phyloP scores from a whole-genome alignment of 306 rosid species.

The Vigna unguiculata region DNA sequence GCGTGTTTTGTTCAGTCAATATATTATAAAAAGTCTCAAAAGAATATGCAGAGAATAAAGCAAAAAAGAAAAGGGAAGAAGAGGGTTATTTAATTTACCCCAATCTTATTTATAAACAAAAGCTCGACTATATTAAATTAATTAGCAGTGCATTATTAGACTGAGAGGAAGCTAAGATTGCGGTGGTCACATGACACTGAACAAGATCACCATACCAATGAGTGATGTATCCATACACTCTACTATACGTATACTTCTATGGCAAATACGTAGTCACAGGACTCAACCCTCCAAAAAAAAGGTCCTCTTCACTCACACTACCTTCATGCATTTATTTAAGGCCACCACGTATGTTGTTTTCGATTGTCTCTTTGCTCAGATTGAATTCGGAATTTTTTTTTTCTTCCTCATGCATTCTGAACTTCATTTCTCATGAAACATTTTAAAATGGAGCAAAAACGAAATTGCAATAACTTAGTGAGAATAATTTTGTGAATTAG shows the following conservation, averaged over 20 bases:
- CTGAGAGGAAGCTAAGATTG: conserved; percentile 58
- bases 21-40: conserved; percentile 37
- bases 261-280: background rate
- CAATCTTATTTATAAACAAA: background rate
- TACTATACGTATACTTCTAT: too few species aligned
- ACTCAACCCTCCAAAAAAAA: background rate
- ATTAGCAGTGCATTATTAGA: conserved; percentile 45
- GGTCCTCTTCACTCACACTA: conserved; percentile 19
- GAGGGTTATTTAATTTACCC: conserved; percentile 11
- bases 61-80: conserved; percentile 18
- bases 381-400: background rate
- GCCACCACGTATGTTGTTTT: conserved; percentile 6
- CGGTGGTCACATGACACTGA: conserved; percentile 73
- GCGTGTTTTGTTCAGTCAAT: conserved; percentile 31
- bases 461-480: background rate
- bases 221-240: background rate
- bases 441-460: background rate
- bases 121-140: background rate
- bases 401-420: background rate
- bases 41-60: conserved; percentile 48
- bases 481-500: conserved; percentile 22
- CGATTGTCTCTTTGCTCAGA: background rate
- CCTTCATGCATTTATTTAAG: conserved; percentile 32
- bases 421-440: background rate
- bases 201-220: conserved; percentile 35